Percentiles rank a stretch among this genome's conserved stretches.
phyloP scores from a whole-genome alignment of 2,329 filamentous ascomycete genomes.

The Zymoseptoria crescenta region DNA sequence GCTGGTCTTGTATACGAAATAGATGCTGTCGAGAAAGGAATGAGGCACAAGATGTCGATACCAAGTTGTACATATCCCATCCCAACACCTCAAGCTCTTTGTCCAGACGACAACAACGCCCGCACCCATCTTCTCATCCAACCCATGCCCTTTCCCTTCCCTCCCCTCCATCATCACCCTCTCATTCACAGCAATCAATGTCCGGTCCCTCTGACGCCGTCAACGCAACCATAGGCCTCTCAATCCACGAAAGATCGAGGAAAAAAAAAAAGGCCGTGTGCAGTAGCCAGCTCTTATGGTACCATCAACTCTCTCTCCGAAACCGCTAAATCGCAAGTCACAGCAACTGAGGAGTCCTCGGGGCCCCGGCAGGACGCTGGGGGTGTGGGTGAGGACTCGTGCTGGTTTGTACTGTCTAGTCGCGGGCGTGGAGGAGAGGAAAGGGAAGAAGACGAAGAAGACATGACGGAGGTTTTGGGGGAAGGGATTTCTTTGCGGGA shows the following conservation, averaged over 20 bases:
- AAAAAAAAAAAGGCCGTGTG: slow-evolving; percentile 1
- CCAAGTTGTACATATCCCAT: no score
- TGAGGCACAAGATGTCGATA: no score
- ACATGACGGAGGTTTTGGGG: no score
- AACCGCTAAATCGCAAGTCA: slow-evolving; percentile 12
- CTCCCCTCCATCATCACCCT: background rate
- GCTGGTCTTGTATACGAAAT: no score
- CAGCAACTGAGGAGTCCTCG: slow-evolving; percentile 6
- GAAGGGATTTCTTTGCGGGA: background rate
- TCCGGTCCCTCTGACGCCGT: slow-evolving; percentile 14
- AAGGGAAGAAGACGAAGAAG: background rate
- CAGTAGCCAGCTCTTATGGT: slow-evolving; percentile 15
- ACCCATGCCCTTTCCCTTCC: background rate
- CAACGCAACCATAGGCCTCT: slow-evolving; percentile 7
- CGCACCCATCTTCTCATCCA: no score
- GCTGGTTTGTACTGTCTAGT: slow-evolving; percentile 15
- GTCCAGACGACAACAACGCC: no score
- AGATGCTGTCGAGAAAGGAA: no score
- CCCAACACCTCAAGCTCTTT: no score
- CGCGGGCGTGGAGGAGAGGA: background rate
- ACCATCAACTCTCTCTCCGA: slow-evolving; percentile 6
- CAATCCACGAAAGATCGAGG: no score
- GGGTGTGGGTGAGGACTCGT: background rate
- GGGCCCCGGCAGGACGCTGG: slow-evolving; percentile 4
- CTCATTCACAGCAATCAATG: background rate